Conservation (phyloP, 2,329 filamentous ascomycete genomes). For the Colletotrichum melonis region DNA sequence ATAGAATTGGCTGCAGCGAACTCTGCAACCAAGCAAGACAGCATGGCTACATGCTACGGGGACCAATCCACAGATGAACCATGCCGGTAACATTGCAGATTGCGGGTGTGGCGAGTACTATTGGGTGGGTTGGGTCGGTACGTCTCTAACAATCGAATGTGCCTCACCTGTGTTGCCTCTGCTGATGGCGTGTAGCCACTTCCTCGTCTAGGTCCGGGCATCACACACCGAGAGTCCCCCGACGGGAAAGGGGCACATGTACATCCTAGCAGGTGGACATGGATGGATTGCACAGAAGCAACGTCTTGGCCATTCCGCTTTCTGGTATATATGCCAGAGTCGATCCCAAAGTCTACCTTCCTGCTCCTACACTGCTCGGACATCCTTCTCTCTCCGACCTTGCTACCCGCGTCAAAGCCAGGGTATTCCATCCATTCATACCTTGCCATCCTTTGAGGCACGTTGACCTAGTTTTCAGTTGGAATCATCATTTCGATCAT, state of each 20-base stretch:
- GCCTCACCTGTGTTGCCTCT: conserved; percentile 8
- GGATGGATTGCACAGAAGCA: neutral
- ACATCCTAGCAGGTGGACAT: neutral
- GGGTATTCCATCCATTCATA: conserved; percentile 14
- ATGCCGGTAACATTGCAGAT: neutral
- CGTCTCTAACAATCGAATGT: conserved; percentile 20
- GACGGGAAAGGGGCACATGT: neutral
- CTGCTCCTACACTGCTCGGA: conserved; percentile 25
- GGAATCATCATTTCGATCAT: neutral
- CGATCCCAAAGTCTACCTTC: neutral
- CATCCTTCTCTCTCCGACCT: conserved; percentile 22
- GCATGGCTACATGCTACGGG: no score
- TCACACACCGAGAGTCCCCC: neutral
- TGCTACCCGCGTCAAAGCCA: conserved; percentile 16
- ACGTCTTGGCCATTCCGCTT: neutral
- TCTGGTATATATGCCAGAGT: conserved; percentile 29
- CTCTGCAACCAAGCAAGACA: neutral
- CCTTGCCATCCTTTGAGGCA: no score
- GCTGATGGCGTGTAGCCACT: conserved; percentile 17
- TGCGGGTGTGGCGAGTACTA: conserved; percentile 18
- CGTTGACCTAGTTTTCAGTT: neutral
- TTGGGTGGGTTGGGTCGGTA: neutral
- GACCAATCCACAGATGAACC: neutral
- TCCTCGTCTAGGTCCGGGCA: conserved; percentile 2
- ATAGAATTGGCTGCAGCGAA: no score